phyloP scores from a whole-genome alignment of 1,284 basidiomycete genomes.

The Stereum hirsutum region DNA sequence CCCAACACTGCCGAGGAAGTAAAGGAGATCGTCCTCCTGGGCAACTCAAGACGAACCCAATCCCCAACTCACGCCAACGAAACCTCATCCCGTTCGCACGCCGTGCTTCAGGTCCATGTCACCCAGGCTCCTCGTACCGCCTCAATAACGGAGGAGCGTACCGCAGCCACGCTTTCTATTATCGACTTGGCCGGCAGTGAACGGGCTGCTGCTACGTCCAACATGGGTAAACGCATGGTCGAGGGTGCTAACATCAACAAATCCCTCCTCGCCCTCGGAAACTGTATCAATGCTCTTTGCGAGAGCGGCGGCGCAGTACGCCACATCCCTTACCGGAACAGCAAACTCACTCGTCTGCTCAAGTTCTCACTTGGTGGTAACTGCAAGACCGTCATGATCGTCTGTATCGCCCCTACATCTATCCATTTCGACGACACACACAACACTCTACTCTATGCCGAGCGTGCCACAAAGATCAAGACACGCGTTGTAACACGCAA shows the following conservation, averaged over 20 bases:
- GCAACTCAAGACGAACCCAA: slow-evolving; percentile 83
- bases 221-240: slow-evolving; percentile 96
- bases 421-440: slow-evolving; percentile 96
- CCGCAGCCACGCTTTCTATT: slow-evolving; percentile 86
- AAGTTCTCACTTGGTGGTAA: slow-evolving; percentile 97
- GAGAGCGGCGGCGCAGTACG: slow-evolving; percentile 76
- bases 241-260: slow-evolving; percentile 99
- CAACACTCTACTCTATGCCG: slow-evolving; percentile 93
- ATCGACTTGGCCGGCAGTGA: slow-evolving; percentile 96
- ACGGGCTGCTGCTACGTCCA: slow-evolving; percentile 87
- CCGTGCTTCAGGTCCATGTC: slow-evolving; percentile 91
- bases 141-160: slow-evolving; percentile 68
- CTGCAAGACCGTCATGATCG: slow-evolving; percentile 98
- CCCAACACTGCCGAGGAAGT: slow-evolving; percentile 85
- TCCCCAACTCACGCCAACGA: slow-evolving; percentile 92
- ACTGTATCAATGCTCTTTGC: slow-evolving; percentile 95
- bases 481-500: slow-evolving; percentile 90
- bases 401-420: slow-evolving; percentile 91
- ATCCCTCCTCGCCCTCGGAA: slow-evolving; percentile 88
- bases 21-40: slow-evolving; percentile 82
- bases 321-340: slow-evolving; percentile 93
- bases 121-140: slow-evolving; percentile 80
- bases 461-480: slow-evolving; percentile 94
- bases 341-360: slow-evolving; percentile 90
- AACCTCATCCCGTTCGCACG: slow-evolving; percentile 92